Base-by-base conservation (phyloP, 2,329 filamentous ascomycete genomes). In the Neonectria punicea region DNA sequence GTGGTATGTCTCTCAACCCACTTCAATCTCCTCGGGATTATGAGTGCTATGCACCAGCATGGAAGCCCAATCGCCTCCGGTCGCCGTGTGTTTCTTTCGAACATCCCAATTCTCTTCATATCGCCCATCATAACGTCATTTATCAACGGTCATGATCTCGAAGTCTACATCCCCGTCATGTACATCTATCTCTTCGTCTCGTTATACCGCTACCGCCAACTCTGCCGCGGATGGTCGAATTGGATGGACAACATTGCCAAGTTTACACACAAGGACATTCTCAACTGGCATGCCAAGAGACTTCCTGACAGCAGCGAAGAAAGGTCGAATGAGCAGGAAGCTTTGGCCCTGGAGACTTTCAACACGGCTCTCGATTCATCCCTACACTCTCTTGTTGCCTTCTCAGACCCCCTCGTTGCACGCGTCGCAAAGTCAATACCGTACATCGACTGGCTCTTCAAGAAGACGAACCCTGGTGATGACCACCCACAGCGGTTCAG, bases 241-340 rank as follows among this genome's bases (percentile, higher is more conserved):
- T 70, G 68, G 68, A 69, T 70, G 68, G 61, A 67, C 0, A 65
- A 67, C 11, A 65, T 70, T 5, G 64, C 68, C 7, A 57, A 62
- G 22, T 63, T 70, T 3, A 51, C 53, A 0, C 58, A 67, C 9
- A 65, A 65, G 5, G 68, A 70, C 11, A 49, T 70, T 11, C 3
- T 59, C 9, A 55, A 70, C 18, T 70, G 68, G 68, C 51, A 69
- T 14, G 20, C 54, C 1, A 58, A 54, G 5, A 50, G 41, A 28
- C 28, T 25, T n/a, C 34, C 44, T 2, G 43, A 58, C 8, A 34
- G n/a, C 7, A 41, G 22, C 41, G 51, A 44, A 16, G 5, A 54
- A 58, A 25, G 61, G 59, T 5, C 53, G 44, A 20, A 36, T 6
- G 34, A 36, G 13, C 5, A 14, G 2, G 54, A 58, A 4, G 44